Conservation (phyloP, 2,329 filamentous ascomycete genomes). For the Colletotrichum chrysophilum region DNA sequence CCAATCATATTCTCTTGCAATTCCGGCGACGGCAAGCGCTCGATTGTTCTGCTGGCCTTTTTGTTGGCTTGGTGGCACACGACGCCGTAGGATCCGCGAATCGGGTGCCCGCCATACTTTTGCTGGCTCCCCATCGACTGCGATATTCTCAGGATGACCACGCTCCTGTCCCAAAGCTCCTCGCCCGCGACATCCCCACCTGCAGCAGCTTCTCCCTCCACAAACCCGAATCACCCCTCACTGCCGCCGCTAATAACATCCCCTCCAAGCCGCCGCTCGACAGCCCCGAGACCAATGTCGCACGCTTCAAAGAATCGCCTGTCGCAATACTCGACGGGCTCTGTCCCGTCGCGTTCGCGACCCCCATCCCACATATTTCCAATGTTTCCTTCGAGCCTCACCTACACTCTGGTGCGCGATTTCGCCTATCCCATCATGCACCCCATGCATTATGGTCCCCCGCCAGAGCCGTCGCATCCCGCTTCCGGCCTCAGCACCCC, state of each 20-base stretch:
- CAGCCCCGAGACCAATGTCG: slow-evolving; percentile 70
- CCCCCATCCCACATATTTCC: slow-evolving; percentile 84
- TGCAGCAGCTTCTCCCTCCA: slow-evolving; percentile 46
- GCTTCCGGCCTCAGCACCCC: slow-evolving; percentile 85
- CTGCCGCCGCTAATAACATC: slow-evolving; percentile 64
- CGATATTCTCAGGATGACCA: slow-evolving; percentile 42
- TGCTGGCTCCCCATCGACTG: slow-evolving; percentile 24
- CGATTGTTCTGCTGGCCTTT: not conserved
- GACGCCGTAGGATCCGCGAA: slow-evolving; percentile 18
- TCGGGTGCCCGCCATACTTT: slow-evolving; percentile 29
- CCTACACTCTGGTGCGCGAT: slow-evolving; percentile 92
- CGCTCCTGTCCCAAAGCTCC: slow-evolving; percentile 63
- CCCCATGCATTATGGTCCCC: slow-evolving; percentile 93
- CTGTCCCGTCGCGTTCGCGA: slow-evolving; percentile 73
- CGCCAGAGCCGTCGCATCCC: slow-evolving; percentile 72
- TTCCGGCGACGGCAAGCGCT: not conserved
- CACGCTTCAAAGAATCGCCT: slow-evolving; percentile 82
- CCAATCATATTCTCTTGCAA: not conserved
- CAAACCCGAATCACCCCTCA: slow-evolving; percentile 58
- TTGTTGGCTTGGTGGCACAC: slow-evolving; percentile 11
- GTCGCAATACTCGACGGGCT: slow-evolving; percentile 81
- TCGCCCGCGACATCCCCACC: slow-evolving; percentile 60
- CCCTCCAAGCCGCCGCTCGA: slow-evolving; percentile 62
- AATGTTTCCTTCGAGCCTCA: slow-evolving; percentile 81
- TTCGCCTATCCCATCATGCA: slow-evolving; percentile 88